Base-by-base conservation (phyloP, 805 yeast species). In the Osmozyma mogii region DNA sequence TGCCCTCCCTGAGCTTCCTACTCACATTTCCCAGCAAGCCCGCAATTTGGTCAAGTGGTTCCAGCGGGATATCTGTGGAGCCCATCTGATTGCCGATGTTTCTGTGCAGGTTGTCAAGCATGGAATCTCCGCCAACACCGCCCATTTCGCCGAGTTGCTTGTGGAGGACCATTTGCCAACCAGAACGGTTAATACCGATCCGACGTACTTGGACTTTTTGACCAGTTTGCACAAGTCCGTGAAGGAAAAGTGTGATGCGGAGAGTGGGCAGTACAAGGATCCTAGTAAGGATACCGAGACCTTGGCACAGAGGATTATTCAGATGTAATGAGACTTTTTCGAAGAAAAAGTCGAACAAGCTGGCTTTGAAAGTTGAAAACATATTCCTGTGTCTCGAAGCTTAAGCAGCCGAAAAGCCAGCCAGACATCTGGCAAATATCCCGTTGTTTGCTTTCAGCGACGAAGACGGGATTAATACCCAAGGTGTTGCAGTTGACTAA, bases 1-100 rank as follows among this genome's bases (percentile, higher is more conserved):
- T 40, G 74, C 72, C 36, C 56, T 92, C 22, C 96, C 96, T 0
- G 70, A 58, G 11, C 52, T 83, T 10, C 78, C 75, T 3, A 80
- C 92, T 0, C 75, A 65, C 17, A 72, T 88, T 25, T 82, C 85
- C 8, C 44, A 45, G 21, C 85, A 84, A 49, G 78, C 83, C 1
- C 62, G 82, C 8, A 75, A 73, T 32, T 56, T 88, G 33, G 59
- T 87, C 17, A 47, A 51, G n/a, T 71, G 67, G 47, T 74, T 78
- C 43, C 70, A 65, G 14, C 25, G 33, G 9, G 21, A 47, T 3
- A 44, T 62, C 14, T 41, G 48, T 24, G 67, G 67, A 1, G 31
- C 49, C 5, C 31, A 45, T 9, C 23, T 43, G 6, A 34, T 49
- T 18, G 59, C 51, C 8, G 36, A 60, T n/a, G 44, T 70, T 26